Conservation (phyloP, 345 rosid genomes). For the Gossypium turneri region DNA sequence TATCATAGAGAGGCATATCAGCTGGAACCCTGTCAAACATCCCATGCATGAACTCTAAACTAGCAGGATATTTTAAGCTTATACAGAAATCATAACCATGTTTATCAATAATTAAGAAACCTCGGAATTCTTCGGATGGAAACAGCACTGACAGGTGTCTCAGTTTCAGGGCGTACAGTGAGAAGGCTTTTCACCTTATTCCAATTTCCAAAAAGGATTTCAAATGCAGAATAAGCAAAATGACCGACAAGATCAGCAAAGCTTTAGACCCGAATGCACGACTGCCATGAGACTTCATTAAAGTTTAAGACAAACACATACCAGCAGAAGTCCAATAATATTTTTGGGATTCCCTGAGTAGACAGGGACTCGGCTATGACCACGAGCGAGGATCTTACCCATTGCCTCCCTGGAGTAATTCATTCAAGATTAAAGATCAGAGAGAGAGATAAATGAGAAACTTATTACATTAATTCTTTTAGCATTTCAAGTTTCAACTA, state of each 20-base stretch:
- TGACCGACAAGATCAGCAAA: constrained; percentile 3
- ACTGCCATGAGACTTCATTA: not conserved
- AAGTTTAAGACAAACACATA: constrained; percentile 29
- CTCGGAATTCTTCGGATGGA: constrained; percentile 90
- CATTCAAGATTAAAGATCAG: not conserved
- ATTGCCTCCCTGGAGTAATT: constrained; percentile 72
- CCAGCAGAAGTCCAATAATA: constrained; percentile 89
- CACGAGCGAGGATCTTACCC: constrained; percentile 88
- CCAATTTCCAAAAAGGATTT: constrained; percentile 3
- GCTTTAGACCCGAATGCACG: not conserved
- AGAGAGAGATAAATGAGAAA: not conserved
- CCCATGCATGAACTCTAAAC: constrained; percentile 2
- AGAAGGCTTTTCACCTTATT: constrained; percentile 90
- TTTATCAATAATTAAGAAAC: constrained; percentile 28
- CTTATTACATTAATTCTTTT: not conserved
- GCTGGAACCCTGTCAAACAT: constrained; percentile 73
- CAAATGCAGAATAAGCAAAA: not conserved
- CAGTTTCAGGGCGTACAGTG: constrained; percentile 94
- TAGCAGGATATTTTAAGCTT: not conserved
- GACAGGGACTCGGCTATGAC: constrained; percentile 95
- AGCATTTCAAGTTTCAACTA: constrained; percentile 10
- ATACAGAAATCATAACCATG: not conserved
- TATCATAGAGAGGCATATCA: constrained; percentile 95
- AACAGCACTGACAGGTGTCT: constrained; percentile 86
- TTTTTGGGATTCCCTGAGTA: constrained; percentile 83